These are phyloP conservation scores for Colletotrichum spinosum DNA, from an alignment of 2,329 filamentous ascomycete genomes.

Conservation along the genomic window DNA sequence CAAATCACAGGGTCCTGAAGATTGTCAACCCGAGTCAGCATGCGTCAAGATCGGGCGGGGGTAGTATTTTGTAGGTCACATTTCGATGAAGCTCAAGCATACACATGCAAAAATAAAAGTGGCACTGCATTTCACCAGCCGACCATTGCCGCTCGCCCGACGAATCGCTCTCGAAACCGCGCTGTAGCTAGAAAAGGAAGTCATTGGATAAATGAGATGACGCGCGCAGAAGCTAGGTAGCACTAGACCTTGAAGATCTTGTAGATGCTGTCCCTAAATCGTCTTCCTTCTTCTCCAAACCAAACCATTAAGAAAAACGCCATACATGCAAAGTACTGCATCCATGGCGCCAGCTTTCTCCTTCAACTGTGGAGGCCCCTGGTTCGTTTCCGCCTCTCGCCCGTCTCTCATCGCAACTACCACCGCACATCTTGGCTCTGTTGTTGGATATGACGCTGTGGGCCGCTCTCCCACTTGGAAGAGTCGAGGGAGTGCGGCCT, in stretches of 20 bases:
- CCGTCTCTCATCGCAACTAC: not conserved
- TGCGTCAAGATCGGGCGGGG: no score
- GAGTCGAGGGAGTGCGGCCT: constrained; percentile 23
- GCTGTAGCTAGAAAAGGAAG: no score
- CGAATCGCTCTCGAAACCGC: no score
- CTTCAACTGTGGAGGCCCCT: not conserved
- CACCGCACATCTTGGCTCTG: constrained; percentile 8
- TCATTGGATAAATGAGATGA: no score
- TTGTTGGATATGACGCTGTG: constrained; percentile 10
- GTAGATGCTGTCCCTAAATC: constrained; percentile 17
- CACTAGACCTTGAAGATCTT: constrained; percentile 25
- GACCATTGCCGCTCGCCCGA: no score
- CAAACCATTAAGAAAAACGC: constrained; percentile 16
- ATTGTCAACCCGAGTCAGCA: no score
- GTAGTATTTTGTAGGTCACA: no score
- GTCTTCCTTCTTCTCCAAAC: not conserved
- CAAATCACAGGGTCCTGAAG: no score
- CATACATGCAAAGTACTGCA: constrained; percentile 20
- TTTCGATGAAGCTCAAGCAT: no score
- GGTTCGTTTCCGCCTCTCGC: constrained; percentile 11
- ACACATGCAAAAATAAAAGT: no score
- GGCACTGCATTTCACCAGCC: no score
- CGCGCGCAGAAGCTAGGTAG: not conserved
- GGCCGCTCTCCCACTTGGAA: constrained; percentile 4
- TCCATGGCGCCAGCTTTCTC: not conserved